phyloP scores from a whole-genome alignment of 192 early-diverging fungal genomes.

The Coemansia sp. region DNA sequence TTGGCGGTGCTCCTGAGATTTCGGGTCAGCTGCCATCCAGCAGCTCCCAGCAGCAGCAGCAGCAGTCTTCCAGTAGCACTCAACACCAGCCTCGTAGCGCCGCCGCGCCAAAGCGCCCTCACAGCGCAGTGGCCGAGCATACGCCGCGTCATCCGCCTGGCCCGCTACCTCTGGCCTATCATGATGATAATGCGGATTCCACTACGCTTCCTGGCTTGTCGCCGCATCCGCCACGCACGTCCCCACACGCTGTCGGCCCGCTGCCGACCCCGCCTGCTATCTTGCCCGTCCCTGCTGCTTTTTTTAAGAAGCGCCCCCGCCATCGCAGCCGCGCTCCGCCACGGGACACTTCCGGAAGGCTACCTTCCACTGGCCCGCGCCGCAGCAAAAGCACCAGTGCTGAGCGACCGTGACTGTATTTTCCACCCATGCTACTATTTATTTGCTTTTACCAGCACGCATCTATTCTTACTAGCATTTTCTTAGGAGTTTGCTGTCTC shows the following conservation, averaged over 20 bases:
- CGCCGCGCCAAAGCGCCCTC: background rate
- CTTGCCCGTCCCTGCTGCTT: background rate
- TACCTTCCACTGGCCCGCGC: constrained; percentile 7
- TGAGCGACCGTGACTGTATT: constrained; percentile 11
- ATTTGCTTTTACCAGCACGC: background rate
- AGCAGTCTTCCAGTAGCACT: background rate
- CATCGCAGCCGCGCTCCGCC: constrained; percentile 14
- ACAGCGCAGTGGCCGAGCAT: background rate
- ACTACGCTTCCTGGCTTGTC: background rate
- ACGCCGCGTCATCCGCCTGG: background rate
- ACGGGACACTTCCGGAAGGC: constrained; percentile 7
- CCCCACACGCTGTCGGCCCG: no score
- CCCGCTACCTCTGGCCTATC: background rate
- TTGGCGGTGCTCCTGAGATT: background rate
- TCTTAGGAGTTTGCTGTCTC: no score
- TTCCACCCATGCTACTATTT: background rate
- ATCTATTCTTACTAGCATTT: background rate
- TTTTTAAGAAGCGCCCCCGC: constrained; percentile 27
- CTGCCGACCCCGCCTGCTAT: background rate
- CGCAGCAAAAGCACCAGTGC: constrained; percentile 21
- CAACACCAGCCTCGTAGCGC: background rate
- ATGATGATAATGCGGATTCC: background rate
- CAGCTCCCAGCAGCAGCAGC: background rate
- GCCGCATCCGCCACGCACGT: background rate
- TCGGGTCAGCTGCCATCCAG: background rate